Evolutionary conservation across 257 asterid genomes (phyloP).

Genomic region (Capsicum baccatum): DNA sequence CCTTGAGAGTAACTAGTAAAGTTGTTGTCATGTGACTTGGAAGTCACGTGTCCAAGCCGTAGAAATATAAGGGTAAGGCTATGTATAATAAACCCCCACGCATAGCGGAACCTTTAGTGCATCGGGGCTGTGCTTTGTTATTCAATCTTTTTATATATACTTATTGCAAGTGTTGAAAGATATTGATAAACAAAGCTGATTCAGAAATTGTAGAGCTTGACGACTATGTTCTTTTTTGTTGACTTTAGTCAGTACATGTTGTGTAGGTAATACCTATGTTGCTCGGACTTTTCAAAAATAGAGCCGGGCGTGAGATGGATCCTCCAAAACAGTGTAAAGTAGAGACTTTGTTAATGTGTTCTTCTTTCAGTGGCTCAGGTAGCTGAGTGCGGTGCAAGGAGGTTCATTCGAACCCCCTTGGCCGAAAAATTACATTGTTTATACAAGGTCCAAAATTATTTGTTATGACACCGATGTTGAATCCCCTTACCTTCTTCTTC

Average conservation of each 20-base stretch:
- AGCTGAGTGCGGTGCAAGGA: neutral
- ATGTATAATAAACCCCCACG: too few species aligned
- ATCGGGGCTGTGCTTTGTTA: too few species aligned
- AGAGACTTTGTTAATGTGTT: neutral
- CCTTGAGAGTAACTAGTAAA: too few species aligned
- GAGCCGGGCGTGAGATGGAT: neutral
- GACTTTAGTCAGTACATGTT: neutral
- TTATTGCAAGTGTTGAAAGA: constrained; percentile 14
- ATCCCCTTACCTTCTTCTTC: neutral
- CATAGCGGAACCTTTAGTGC: too few species aligned
- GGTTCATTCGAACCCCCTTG: too few species aligned
- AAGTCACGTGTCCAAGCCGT: too few species aligned
- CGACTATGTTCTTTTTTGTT: constrained; percentile 4
- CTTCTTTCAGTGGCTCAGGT: neutral
- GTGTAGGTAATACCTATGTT: neutral
- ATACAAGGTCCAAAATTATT: too few species aligned
- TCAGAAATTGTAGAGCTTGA: constrained; percentile 26
- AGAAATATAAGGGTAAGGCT: too few species aligned
- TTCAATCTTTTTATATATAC: too few species aligned
- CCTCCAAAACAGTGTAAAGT: neutral
- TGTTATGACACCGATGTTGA: neutral
- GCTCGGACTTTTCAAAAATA: neutral
- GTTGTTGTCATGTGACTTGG: too few species aligned
- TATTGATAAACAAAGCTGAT: constrained; percentile 25
- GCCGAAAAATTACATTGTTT: too few species aligned